Percentiles rank a stretch among this genome's conserved stretches.
These are phyloP conservation scores for Nowakowskiella sp. DNA, from an alignment of 192 early-diverging fungal species.

Conservation along the genomic window DNA sequence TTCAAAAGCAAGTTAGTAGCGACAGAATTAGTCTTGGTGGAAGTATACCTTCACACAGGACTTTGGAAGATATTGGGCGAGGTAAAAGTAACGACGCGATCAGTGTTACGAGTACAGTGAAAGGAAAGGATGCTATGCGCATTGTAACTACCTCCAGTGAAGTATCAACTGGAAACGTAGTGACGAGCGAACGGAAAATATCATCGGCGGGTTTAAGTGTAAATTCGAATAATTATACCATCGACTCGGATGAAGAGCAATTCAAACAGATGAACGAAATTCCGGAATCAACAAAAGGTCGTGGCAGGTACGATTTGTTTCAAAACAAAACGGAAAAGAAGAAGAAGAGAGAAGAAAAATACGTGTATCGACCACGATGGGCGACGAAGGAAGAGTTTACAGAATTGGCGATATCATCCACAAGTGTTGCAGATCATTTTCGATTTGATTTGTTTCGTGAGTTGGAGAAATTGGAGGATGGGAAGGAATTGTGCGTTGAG, in stretches of 20 bases:
- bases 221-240: background rate
- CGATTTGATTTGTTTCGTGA: constrained; percentile 28
- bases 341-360: too few relatives aligned
- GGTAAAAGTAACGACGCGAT: too few relatives aligned
- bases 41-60: too few relatives aligned
- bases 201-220: constrained; percentile 2
- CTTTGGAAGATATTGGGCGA: too few relatives aligned
- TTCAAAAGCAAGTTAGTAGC: too few relatives aligned
- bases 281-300: constrained; percentile 5
- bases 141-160: too few relatives aligned
- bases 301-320: too few relatives aligned
- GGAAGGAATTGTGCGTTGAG: background rate
- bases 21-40: too few relatives aligned
- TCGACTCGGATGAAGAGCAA: background rate
- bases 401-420: constrained; percentile 15
- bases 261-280: background rate
- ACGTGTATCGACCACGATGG: constrained; percentile 22
- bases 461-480: constrained; percentile 6
- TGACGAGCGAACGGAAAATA: background rate
- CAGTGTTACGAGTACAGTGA: too few relatives aligned
- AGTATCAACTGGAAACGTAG: too few relatives aligned
- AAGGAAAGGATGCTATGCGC: too few relatives aligned
- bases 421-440: constrained; percentile 39
- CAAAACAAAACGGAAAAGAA: too few relatives aligned
- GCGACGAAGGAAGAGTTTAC: constrained; percentile 17